A percentile compares a stretch with the other conserved stretches of the same genome.
Evolutionary conservation across 768 basidiomycete species (phyloP).

Genomic region (Clitopilus hobsonii): DNA sequence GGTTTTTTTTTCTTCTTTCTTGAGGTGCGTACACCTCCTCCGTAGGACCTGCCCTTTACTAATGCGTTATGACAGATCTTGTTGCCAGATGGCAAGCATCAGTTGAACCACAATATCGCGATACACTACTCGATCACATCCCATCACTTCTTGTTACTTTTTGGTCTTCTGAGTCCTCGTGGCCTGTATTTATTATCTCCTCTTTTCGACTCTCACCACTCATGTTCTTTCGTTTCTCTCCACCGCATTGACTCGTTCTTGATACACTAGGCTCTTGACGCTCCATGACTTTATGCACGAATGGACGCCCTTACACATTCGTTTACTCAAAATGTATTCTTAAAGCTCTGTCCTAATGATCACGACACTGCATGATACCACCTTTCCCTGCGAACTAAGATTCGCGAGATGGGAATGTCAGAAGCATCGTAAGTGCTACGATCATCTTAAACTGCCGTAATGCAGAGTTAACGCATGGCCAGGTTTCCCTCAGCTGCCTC

Average conservation of each 20-base stretch:
- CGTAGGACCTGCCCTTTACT: too few species aligned
- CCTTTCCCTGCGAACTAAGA: neutral
- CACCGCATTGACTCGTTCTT: neutral
- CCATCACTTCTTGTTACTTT: neutral
- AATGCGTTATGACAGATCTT: neutral
- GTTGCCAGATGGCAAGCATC: neutral
- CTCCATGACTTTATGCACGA: neutral
- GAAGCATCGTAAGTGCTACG: too few species aligned
- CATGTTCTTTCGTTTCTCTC: neutral
- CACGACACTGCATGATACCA: constrained; percentile 1
- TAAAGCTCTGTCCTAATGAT: neutral
- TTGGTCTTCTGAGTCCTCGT: neutral
- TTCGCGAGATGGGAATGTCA: too few species aligned
- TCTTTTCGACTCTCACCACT: constrained; percentile 5
- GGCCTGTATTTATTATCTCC: constrained; percentile 14
- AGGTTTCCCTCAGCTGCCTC: too few species aligned
- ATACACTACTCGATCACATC: constrained; percentile 5
- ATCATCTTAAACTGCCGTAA: too few species aligned
- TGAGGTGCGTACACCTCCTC: too few species aligned
- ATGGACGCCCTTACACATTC: neutral
- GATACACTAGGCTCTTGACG: neutral
- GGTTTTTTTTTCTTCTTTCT: constrained; percentile 6
- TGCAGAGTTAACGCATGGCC: too few species aligned
- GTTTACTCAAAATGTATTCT: constrained; percentile 1
- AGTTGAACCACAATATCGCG: constrained; percentile 2